Percentiles rank a stretch among this genome's conserved stretches.
These are phyloP conservation scores for Lyophyllum shimeji DNA, from an alignment of 768 basidiomycete species.

Conservation along the genomic window DNA sequence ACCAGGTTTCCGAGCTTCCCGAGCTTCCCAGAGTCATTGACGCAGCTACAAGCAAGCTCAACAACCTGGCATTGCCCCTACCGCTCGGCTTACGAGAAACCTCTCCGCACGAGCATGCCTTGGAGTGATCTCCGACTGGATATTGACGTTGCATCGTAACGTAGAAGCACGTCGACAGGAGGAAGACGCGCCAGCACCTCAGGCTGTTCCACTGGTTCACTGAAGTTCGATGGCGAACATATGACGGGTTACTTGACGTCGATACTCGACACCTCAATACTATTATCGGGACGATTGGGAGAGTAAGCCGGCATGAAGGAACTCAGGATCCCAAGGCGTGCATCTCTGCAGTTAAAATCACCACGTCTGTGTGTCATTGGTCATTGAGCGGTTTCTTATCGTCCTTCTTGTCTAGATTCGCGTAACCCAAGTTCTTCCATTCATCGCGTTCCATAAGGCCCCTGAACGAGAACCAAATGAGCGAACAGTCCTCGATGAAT, in stretches of 20 bases:
- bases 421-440: slow-evolving; percentile 82
- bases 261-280: neutral
- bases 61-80: too few relatives aligned
- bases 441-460: slow-evolving; percentile 89
- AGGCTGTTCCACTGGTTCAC: neutral
- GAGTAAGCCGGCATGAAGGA: neutral
- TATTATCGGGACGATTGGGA: neutral
- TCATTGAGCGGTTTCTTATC: slow-evolving; percentile 11
- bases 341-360: neutral
- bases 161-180: neutral
- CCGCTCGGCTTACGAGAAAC: too few relatives aligned
- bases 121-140: too few relatives aligned
- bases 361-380: neutral
- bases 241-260: neutral
- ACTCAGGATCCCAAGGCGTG: neutral
- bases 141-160: neutral
- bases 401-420: slow-evolving; percentile 43
- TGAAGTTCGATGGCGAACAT: neutral
- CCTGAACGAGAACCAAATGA: slow-evolving; percentile 34
- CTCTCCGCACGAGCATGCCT: too few relatives aligned
- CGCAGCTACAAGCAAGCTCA: too few relatives aligned
- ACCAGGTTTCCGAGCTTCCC: too few relatives aligned
- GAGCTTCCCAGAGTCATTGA: too few relatives aligned
- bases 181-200: neutral
- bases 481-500: neutral